These are phyloP conservation scores for Lentinula guzmanii DNA, from an alignment of 768 basidiomycete genomes.

Conservation along the genomic window DNA sequence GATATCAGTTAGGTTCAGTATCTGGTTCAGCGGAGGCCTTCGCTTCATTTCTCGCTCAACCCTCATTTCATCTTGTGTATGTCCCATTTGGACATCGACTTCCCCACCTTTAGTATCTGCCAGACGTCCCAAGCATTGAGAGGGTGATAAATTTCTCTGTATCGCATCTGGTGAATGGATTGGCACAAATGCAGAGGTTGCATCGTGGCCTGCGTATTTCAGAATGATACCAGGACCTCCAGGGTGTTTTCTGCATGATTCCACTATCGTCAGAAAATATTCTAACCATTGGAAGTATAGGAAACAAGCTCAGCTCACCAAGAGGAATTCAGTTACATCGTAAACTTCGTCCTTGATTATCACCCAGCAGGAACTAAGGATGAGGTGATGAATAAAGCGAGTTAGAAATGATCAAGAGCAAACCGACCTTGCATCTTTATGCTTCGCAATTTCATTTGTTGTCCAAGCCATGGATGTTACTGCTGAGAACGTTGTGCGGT, in stretches of 20 bases:
- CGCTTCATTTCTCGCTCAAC: conserved; percentile 53
- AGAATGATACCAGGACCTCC: conserved; percentile 82
- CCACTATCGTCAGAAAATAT: not conserved
- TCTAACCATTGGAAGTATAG: not conserved
- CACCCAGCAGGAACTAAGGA: conserved; percentile 71
- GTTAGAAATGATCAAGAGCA: not conserved
- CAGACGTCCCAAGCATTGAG: conserved; percentile 70
- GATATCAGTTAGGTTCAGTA: conserved; percentile 76
- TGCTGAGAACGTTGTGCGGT: not conserved
- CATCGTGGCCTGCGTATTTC: conserved; percentile 81
- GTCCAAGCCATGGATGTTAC: not conserved
- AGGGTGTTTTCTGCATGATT: conserved; percentile 54
- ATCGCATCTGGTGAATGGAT: conserved; percentile 85
- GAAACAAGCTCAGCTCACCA: conserved; percentile 20
- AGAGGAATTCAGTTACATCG: conserved; percentile 77
- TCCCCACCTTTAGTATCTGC: conserved; percentile 31
- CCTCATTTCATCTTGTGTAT: conserved; percentile 67
- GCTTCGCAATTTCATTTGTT: conserved; percentile 54
- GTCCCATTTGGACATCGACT: conserved; percentile 33
- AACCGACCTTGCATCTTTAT: conserved; percentile 47
- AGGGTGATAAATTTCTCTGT: conserved; percentile 61
- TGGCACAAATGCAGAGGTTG: conserved; percentile 66
- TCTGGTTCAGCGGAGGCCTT: conserved; percentile 61
- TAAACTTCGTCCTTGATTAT: conserved; percentile 75
- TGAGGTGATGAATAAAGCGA: conserved; percentile 1